Base-by-base conservation (phyloP, 169 alveolate genomes). In the Plasmodium relictum region DNA sequence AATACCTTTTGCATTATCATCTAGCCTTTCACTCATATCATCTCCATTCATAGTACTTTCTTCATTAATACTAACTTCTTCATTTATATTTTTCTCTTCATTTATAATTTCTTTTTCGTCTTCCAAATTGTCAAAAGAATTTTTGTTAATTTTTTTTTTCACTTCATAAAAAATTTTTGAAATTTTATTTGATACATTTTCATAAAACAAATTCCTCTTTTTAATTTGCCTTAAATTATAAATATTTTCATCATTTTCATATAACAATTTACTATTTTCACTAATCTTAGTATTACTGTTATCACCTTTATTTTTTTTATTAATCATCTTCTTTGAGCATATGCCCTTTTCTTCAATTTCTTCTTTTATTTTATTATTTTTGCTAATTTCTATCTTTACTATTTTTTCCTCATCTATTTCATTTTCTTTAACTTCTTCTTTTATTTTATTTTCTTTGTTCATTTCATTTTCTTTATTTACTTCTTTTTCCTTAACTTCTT, bases 101-200 rank as follows among this genome's bases (percentile, higher is more conserved):
- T 44, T 41, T 26, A 8, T 3, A 14, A 10, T 54, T 45, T 56
- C 70, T 45, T 62, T 14, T 6, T 73, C 88, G 37, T 56, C 52
- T 59, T 56, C 72, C 48, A 39, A 58, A 48, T 73, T 58, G 0
- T 31, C 83, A 10, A 14, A 62, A 16, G 68, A n/a, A 41, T 59
- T 65, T 26, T 9, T 58, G 59, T 22, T 54, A 58, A 9, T 45
- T 41, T 41, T 73, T 41, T 58, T 42, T 24, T 39, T 45, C 4
- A 58, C 31, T 6, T 45, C 41, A 54, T 16, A 58, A 31, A 56
- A 73, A 45, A 73, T 39, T 5, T 52, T 61, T 5, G 73, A 39
- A 45, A 73, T 16, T 58, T 58, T 73, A 45, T 48, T 73, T 2
- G 88, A 59, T 10, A 73, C 71, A 61, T 73, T 59, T 58, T 73